Evolutionary conservation across 2,329 filamentous ascomycete species (phyloP).

Genomic region (Graphilbum fragrans): DNA sequence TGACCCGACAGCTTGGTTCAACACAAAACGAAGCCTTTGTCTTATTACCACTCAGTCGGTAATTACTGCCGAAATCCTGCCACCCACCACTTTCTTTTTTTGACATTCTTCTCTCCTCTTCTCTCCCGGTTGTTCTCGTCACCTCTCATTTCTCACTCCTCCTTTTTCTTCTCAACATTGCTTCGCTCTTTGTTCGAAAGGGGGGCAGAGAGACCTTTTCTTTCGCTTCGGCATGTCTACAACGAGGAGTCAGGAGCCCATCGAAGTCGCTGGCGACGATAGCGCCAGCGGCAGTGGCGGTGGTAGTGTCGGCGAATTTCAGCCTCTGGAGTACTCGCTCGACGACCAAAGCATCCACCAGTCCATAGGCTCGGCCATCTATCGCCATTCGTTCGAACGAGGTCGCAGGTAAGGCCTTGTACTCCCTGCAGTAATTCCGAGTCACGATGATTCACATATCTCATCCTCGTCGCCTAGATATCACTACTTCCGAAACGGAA

Average conservation of each 20-base stretch:
- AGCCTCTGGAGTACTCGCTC: neutral
- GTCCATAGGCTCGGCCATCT: constrained; percentile 7
- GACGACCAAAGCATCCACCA: constrained; percentile 1
- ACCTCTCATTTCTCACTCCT: too few relatives aligned
- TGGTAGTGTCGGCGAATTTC: constrained; percentile 1
- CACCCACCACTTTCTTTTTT: neutral
- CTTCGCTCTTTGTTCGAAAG: too few relatives aligned
- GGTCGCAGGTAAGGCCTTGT: constrained; percentile 2
- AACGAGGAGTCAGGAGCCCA: neutral
- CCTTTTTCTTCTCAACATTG: too few relatives aligned
- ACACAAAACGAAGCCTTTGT: neutral
- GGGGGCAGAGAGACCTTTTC: neutral
- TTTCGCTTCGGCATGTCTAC: neutral
- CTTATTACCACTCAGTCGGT: neutral
- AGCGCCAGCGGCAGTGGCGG: neutral
- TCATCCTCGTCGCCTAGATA: constrained; percentile 9
- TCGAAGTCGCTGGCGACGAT: constrained; percentile 1
- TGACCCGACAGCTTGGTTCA: constrained; percentile 5
- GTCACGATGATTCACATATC: neutral
- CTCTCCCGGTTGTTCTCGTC: too few relatives aligned
- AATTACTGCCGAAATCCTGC: neutral
- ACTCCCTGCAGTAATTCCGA: neutral
- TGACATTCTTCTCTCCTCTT: too few relatives aligned
- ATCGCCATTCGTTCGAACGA: constrained; percentile 7
- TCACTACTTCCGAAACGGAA: constrained; percentile 15